Base-by-base conservation (phyloP, 1,139 yeast species). In the Pichia sp. region DNA sequence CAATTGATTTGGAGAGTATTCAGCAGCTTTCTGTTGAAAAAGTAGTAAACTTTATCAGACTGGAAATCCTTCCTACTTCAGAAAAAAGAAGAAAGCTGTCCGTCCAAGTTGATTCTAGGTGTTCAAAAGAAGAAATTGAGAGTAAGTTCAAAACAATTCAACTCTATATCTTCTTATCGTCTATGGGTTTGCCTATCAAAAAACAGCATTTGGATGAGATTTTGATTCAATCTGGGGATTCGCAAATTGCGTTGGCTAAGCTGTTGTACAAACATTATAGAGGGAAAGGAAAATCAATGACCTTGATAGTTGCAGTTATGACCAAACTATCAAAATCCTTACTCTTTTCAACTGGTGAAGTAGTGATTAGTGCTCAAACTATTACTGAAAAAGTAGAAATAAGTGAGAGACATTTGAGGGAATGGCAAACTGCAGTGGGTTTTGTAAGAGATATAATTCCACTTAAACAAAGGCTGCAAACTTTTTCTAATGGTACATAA, bases 161-260 rank as follows among this genome's bases (percentile, higher is more conserved):
- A 54, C 49, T 79, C 5, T 75, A 72, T 51, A 67, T 71, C 4
- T 74, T 75, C 51, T 62, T 80, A 50, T 72, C 70, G 31, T 66
- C 73, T 56, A 74, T 76, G 53, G 81, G 81, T 0, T 61, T 79
- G 30, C 70, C 74, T 3, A 73, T 79, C 7, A 69, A 74, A 5
- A 65, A 69, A 7, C 71, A 70, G 0, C 71, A 69, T 16, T 57
- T 80, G 16, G 65, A 65, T 5, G 67, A 65, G 8, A 71, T 79
- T 2, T 65, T 79, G 2, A 66, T 69, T 1, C 61, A 58, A 5
- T 63, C 79, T 5, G 65, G 71, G 0, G 74, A 76, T 1, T 74
- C 72, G 4, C 69, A 73, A 2, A 60, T 70, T 0, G 54, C 51
- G 1, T 56, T 80, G 23, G 57, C 72, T 46, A 76, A 75, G 55